These are phyloP conservation scores for Solanum neorickii DNA, from an alignment of 257 asterid genomes.

Conservation along the genomic window DNA sequence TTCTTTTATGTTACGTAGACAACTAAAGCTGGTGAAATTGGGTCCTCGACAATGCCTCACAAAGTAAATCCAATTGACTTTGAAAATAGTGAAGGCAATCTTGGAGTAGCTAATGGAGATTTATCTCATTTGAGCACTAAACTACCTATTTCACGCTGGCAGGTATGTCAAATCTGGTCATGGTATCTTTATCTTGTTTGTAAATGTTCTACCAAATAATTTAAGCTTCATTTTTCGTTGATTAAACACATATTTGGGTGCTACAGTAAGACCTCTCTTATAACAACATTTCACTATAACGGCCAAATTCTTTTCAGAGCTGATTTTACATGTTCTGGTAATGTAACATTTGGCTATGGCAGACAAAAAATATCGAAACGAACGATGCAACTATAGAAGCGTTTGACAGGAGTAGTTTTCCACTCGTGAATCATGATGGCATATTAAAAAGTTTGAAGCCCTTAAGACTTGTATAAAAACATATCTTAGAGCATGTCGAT, in stretches of 20 bases:
- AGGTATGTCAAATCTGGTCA: slow-evolving; percentile 26
- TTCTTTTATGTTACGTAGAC: slow-evolving; percentile 31
- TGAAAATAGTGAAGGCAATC: slow-evolving; percentile 85
- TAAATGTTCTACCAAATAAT: not conserved
- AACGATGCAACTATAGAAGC: not conserved
- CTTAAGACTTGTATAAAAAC: not conserved
- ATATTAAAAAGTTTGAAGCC: not conserved
- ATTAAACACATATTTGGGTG: not conserved
- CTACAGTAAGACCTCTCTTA: not conserved
- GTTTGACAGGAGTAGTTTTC: not conserved
- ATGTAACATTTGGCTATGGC: not conserved
- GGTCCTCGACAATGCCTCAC: slow-evolving; percentile 95
- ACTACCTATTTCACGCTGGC: slow-evolving; percentile 86
- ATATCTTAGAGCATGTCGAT: not conserved
- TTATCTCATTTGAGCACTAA: slow-evolving; percentile 59
- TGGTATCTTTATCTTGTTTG: not conserved
- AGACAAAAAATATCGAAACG: not conserved
- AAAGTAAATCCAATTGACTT: slow-evolving; percentile 90
- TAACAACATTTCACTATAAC: not conserved
- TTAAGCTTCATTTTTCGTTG: not conserved
- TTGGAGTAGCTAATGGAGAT: slow-evolving; percentile 64
- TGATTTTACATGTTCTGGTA: not conserved
- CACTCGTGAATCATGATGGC: not conserved
- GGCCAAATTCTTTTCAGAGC: not conserved
- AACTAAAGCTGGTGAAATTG: slow-evolving; percentile 86